Evolutionary conservation across 768 basidiomycete species (phyloP), one percentile per base, ranked within the genome.

Genomic region (Chalciporus pseudorubinellus): DNA sequence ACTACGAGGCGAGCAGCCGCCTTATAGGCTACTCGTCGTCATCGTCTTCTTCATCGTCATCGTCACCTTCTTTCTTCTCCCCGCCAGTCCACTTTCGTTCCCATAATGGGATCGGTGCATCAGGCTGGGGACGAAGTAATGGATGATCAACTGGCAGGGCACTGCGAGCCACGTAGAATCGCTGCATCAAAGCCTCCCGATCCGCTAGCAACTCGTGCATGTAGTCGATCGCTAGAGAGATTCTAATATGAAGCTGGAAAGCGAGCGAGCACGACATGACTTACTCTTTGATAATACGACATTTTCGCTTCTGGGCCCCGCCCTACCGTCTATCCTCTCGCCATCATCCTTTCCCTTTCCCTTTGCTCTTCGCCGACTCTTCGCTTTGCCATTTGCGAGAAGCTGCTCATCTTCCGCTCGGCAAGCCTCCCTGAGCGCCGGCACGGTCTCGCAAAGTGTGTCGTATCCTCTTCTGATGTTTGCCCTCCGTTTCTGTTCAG

Each of bases 391-490:
- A 34, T 72, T 70, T 46, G 57, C 62, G 10, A 62, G 49, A 48
- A 46, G 64, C 50, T 60, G 77, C 52, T 82, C 84, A 49, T 91
- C 92, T 65, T 91, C 92, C 51, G 79, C 82, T 43, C 77, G 72
- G 36, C 92, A 89, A 0, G 92, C 92, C 59, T 90, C 91, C 16
- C 85, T 72, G 33, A 97, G 75, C 2, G 89, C 76, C 10, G 94
- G 94, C 0, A 97, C 85, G 22, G 83, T 81, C 21, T 86, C 85
- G 61, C 92, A 94, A 0, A 97, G 76, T 7, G 87, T 84, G 59
- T 95, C 93, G 65, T 95, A 95, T 11, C 92, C 94, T 34, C 84
- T 73, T 11, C 92, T 79, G 46, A 97, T 95, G 60, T 93, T 94
- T 13, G 91, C 91, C 28, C 94, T 82, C 21, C 94, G 84, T 68